Evolutionary conservation across 208 protist species (phyloP), one percentile per base, ranked within the genome.

Genomic region (Leptomonas pyrrhocoris): DNA sequence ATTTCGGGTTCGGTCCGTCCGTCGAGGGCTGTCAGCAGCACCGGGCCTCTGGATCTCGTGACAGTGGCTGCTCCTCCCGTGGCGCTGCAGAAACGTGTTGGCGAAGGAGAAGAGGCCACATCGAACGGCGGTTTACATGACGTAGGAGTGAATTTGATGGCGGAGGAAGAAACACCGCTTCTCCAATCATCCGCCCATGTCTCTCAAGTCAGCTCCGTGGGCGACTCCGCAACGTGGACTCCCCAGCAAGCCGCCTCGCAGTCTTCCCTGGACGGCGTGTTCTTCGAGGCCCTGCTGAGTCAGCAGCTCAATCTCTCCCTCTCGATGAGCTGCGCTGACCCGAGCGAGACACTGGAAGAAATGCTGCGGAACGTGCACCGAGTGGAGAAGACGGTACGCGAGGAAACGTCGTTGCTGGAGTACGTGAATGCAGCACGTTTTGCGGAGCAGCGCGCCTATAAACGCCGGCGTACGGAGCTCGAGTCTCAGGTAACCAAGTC

Each of bases 221-320:
- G 31, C 19, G 56, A 54, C 6, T 66, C 31, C 0, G n/a, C 63
- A 1, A n/a, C 46, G 25, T 56, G 64, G 40, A 38, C 56, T 2
- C 76, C 40, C 5, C 70, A 59, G 38, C 6, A 43, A 28, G 27
- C 61, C 11, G 57, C 13, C 0, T 64, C 74, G 9, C 71, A 77
- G 25, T n/a, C 58, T 21, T 43, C 61, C 0, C 48, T 68, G 4
- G 83, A 85, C 23, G 68, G 56, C 4, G 51, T 82, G 3, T 73
- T 76, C 19, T 88, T 83, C 50, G 83, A 88, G 53, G 64, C 73
- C 16, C 50, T 85, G 30, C 53, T 88, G 15, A 71, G 65, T 30
- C 79, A 85, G 46, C 72, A 75, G 16, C 49, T 85, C 3, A 69
- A 36, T 23, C 16, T 77, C 16, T 5, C 55, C 0, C 19, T 77